Evolutionary conservation across 306 rosid species (phyloP), one percentile per base, ranked within the genome.

Genomic region (Notholithocarpus densiflorus): DNA sequence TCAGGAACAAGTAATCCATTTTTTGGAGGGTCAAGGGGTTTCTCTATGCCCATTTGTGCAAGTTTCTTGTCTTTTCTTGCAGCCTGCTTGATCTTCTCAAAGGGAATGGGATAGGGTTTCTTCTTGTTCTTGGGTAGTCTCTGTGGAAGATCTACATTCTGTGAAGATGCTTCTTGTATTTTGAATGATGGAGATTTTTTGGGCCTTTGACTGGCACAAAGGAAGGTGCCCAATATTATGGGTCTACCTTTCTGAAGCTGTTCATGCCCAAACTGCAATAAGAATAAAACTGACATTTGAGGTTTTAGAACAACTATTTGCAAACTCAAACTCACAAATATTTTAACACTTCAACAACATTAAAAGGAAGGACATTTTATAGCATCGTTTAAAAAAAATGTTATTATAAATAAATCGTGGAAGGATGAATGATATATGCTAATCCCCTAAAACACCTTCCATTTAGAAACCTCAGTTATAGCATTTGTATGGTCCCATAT

Each of bases 41-140:
- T 92, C 88, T 95, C 98, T 81, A 89, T 84, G 75, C 97, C 97
- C 92, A 59, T 89, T 56, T 88, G 80, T 77, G 98, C 97, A 76
- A 91, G 91, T 80, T 92, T 88, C 75, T 75, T 89, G 81, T 88
- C 89, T 64, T 79, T 69, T 81, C 85, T 91, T 29, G 88, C 87
- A 43, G 89, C 90, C 79, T 84, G 88, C 79, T 89, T 85, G 70
- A 95, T 91, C 85, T 92, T 77, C 78, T 89, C 89, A 21, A 92
- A 70, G 77, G 98, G 98, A 75, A 95, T 85, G 20, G 97, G 91
- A 80, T 40, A 92, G n/a, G 98, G 98, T 80, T 95, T 95, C 84
- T 92, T 95, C 91, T 95, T 92, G 32, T 83, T 84, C 87, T 88
- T 92, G 14, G 98, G 94, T 10, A 87, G 87, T 26, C 51, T 45